Base-by-base conservation (phyloP, 2,329 filamentous ascomycete species). In the Xylariaceae sp. region DNA sequence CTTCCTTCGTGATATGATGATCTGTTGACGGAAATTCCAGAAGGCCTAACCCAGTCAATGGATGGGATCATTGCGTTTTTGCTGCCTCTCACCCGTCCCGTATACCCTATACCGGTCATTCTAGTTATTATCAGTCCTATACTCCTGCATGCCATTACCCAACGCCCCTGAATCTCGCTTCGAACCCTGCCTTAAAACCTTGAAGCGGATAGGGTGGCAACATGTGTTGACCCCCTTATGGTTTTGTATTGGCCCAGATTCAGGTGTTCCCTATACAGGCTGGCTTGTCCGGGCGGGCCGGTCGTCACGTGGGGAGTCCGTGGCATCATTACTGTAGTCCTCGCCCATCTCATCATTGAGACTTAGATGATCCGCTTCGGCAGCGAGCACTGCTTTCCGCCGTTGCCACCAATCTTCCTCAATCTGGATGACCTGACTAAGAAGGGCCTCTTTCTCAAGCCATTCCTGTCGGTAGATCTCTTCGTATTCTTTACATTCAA, bases 381-480 rank as follows among this genome's bases (percentile, higher is more conserved):
- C 67, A 12, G 65, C 65, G 16, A 84, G 71, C 5, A 85, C 79
- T 4, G 76, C 76, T 62, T 78, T 72, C 39, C 82, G 77, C 49
- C 83, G 75, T 53, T 78, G 74, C 61, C 84, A 81, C 73, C 85
- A 84, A 67, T 85, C 83, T 32, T 81, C 76, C 68, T 92, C 88
- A 63, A 75, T 78, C 63, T 79, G 71, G 61, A 89, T 78, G 30
- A 87, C 79, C 65, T 90, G 88, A 53, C 89, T 82, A n/a, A 94
- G 71, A 16, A 92, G 70, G 29, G 89, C 78, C 70, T 94, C 88
- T 70, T 92, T 92, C 70, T 88, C 84, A 13, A 83, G 74, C 89
- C 89, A 94, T 67, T 90, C 87, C 57, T 83, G 78, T 67, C 82
- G 82, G 69, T 87, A 85, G 12, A 77, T 65, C 34, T 81, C 80